Percentiles rank a stretch among this genome's conserved stretches.
Evolutionary conservation across 2,329 filamentous ascomycete genomes (phyloP).

Genomic region (Leptographium wingfieldii): DNA sequence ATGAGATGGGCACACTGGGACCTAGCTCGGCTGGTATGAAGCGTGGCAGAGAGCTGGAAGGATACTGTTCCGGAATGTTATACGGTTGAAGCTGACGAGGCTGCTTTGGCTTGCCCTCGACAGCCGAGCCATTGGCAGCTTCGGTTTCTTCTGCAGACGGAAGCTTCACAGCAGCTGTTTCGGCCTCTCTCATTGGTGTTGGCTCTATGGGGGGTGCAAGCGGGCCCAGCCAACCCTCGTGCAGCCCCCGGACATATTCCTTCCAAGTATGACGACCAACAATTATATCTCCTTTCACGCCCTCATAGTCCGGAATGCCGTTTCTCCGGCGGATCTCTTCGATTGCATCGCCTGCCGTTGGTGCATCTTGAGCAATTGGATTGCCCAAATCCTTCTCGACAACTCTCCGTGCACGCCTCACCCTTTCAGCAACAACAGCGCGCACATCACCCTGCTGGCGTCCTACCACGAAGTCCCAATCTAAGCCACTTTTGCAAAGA

Average conservation of each 20-base stretch:
- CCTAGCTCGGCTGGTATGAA: conserved; percentile 59
- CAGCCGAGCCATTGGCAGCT: conserved; percentile 41
- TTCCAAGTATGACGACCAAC: conserved; percentile 93
- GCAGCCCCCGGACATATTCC: conserved; percentile 83
- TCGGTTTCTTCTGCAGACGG: conserved; percentile 33
- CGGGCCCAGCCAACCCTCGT: conserved; percentile 93
- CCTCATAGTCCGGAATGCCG: conserved; percentile 59
- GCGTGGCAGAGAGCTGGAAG: conserved; percentile 48
- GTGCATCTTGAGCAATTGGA: conserved; percentile 30
- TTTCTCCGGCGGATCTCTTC: conserved; percentile 50
- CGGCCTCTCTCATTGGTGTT: conserved; percentile 15
- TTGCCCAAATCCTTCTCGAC: conserved; percentile 32
- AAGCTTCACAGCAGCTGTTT: conserved; percentile 37
- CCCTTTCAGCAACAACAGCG: conserved; percentile 73
- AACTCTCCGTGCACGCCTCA: conserved; percentile 56
- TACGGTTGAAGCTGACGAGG: conserved; percentile 58
- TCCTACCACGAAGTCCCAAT: conserved; percentile 94
- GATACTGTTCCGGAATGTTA: conserved; percentile 62
- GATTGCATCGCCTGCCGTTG: conserved; percentile 46
- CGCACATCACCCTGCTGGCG: conserved; percentile 85
- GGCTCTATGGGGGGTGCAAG: conserved; percentile 46
- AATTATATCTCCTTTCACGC: conserved; percentile 70
- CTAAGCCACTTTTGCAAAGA: conserved; percentile 74
- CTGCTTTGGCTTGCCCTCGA: conserved; percentile 40
- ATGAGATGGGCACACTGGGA: conserved; percentile 58